Evolutionary conservation across 2,329 filamentous ascomycete species (phyloP), one percentile per base, ranked within the genome.

Genomic region (Pseudodiploospora longispora): DNA sequence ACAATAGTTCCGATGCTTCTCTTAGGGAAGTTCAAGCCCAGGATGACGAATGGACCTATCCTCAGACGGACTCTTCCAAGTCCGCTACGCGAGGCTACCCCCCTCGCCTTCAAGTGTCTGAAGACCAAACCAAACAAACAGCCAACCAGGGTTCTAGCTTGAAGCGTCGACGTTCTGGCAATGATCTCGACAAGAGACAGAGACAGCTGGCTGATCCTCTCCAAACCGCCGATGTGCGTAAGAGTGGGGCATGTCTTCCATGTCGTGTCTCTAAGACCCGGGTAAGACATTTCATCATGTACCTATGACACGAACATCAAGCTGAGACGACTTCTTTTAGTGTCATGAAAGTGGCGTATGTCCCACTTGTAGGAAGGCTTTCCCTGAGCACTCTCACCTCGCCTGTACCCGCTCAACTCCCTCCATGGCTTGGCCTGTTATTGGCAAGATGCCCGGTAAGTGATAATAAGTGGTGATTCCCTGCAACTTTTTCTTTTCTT

Each of bases 181-280:
- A 59, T 42, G 53, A 53, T 34, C 47, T 58, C 36, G 63, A 66
- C 33, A 66, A 59, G 54, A 64, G 62, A 47, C 59, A 55, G 42
- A 57, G 64, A 40, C 62, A 66, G 43, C 56, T 68, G 28, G 55
- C 55, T 44, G 60, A 68, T 50, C 65, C 62, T 36, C 62, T 67
- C 47, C 65, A 72, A 57, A 74, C 72, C 36, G 70, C 69, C 42
- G 64, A 66, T 43, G 70, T 75, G 43, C 70, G 72, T 50, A 69
- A 70, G 54, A 63, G 61, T 52, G 67, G 68, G 46, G 70, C 72
- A 31, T 76, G 72, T 52, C 61, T 69, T 43, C 66, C 65, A 45
- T 75, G 72, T 56, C 70, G 66, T 51, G 62, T 69, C 48, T 65
- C 64, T 51, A 75, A 72, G 61, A 66, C 67, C 52, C 59, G 61